A percentile compares a stretch with the other conserved stretches of the same genome.
Conservation (phyloP, 2,329 filamentous ascomycete genomes). For the Fonsecaea monophora region DNA sequence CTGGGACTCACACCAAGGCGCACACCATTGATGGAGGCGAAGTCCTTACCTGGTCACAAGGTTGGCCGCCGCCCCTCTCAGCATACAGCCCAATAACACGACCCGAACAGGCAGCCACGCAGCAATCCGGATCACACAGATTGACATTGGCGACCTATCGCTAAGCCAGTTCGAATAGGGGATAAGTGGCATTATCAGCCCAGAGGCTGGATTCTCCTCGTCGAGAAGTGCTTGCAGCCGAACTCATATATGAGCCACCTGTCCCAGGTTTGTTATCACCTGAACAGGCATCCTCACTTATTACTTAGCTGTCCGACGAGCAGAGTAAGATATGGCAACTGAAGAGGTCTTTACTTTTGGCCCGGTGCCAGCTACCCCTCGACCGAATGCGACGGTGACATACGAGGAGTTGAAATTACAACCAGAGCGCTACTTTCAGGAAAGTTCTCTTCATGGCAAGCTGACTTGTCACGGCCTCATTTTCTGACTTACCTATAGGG, state of each 20-base stretch:
- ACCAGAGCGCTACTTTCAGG: slow-evolving; percentile 21
- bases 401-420: slow-evolving; percentile 15
- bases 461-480: not conserved
- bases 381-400: slow-evolving; percentile 11
- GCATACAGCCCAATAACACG: slow-evolving; percentile 5
- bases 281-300: not conserved
- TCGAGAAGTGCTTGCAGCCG: not conserved
- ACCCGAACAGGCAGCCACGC: not conserved
- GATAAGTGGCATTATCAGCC: not conserved
- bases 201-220: not conserved
- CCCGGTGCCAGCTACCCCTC: slow-evolving; percentile 17
- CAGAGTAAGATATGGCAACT: slow-evolving; percentile 9
- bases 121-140: not conserved
- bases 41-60: not conserved
- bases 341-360: slow-evolving; percentile 17
- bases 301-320: not conserved
- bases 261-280: not conserved
- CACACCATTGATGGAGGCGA: not conserved
- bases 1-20: slow-evolving; percentile 7
- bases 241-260: not conserved
- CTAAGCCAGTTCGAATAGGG: not conserved
- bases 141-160: not conserved
- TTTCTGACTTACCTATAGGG: slow-evolving; percentile 9
- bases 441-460: not conserved
- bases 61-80: slow-evolving; percentile 1